phyloP scores from a whole-genome alignment of 805 yeast genomes.

The Metschnikowia peoriensis region DNA sequence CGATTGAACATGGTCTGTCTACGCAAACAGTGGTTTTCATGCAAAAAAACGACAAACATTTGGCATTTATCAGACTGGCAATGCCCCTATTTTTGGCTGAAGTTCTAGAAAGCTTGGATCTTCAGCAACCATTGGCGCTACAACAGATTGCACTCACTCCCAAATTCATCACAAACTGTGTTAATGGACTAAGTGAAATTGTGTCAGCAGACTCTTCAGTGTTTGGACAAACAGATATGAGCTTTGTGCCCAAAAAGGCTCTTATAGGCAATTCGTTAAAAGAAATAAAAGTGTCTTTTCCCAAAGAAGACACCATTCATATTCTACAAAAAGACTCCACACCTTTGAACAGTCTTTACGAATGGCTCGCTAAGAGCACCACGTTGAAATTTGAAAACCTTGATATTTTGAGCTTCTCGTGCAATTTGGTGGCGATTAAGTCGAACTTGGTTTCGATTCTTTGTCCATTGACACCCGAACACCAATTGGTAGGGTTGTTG shows the following conservation, averaged over 20 bases:
- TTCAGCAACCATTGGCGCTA: conserved; percentile 9
- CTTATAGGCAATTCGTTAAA: conserved; percentile 11
- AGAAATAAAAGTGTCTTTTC: conserved; percentile 8
- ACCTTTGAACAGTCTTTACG: conserved; percentile 8
- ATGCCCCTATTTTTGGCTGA: conserved; percentile 10
- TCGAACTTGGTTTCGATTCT: conserved; percentile 1
- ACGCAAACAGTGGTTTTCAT: conserved; percentile 12
- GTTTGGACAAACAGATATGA: conserved; percentile 12
- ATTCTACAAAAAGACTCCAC: not conserved
- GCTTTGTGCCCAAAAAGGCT: conserved; percentile 9
- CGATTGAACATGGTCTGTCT: conserved; percentile 3
- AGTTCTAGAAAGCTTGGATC: conserved; percentile 14
- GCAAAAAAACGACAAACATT: not conserved
- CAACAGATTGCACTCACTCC: conserved; percentile 1
- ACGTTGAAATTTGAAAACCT: conserved; percentile 12
- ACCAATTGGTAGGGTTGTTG: not conserved
- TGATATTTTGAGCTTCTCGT: conserved; percentile 2
- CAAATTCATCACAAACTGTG: not conserved
- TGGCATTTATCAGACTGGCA: conserved; percentile 6
- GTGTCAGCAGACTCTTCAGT: not conserved
- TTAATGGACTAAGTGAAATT: conserved; percentile 1
- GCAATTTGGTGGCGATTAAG: conserved; percentile 4
- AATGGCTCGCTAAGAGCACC: conserved; percentile 13
- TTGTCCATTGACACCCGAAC: not conserved
- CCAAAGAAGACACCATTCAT: conserved; percentile 7